Base-by-base conservation (phyloP, 768 basidiomycete species). In the Paxillus rubicundulus region DNA sequence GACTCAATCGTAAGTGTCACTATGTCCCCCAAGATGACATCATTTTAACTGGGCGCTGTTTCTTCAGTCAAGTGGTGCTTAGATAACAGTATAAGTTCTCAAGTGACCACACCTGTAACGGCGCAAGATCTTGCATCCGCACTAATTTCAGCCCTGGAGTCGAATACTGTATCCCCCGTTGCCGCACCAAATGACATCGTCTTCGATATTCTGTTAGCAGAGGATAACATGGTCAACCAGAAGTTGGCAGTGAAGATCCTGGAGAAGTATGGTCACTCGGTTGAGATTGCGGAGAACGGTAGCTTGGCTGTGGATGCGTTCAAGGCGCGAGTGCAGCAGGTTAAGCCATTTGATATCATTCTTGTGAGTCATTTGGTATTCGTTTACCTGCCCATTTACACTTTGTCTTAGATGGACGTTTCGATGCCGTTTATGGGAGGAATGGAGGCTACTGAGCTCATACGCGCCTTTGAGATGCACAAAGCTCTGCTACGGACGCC, bases 401-500 rank as follows among this genome's bases (percentile, higher is more conserved):
- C n/a, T 46, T 6, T 39, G 17, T 43, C 13, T 28, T 55, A 96
- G 90, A 98, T 98, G 96, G 95, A 98, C 62, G 88, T 97, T 13
- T 97, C 94, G 10, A 95, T 96, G 92, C 92, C 94, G 6, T 87
- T 95, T 71, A 98, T 98, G 92, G 94, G 95, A 45, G 95, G 96
- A 57, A 92, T 96, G 86, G 95, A 99, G 70, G 92, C 96, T 1
- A 99, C 97, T 0, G 87, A 93, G 58, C 76, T 92, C 52, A 97
- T 98, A 55, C 84, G 96, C 47, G 80, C 82, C 34, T 92, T 85
- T 64, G 96, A 98, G 73, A 73, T 79, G 66, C 79, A 85, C 56
- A 83, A 83, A 57, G 78, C 82, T 8, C 74, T 92, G 28, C 65
- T 82, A 14, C 79, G 85, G 2, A 92, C 85, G 6, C 96, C 97